These are phyloP conservation scores for Pythium chondricola DNA, from an alignment of 352 stramenopile genomes.

Conservation along the genomic window DNA sequence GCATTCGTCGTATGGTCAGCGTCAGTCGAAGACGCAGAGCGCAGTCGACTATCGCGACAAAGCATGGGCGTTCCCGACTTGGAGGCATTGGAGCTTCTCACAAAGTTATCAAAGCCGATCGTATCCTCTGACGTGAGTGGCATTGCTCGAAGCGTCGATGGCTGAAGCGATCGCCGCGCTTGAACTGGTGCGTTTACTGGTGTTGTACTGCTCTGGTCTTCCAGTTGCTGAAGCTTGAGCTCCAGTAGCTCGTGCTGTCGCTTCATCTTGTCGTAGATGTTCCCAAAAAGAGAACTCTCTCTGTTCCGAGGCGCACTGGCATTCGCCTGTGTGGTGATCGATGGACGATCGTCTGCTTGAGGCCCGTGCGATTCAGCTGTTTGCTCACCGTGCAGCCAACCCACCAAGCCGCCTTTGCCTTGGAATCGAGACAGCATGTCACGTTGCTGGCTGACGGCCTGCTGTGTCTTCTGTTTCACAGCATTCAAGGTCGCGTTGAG, in stretches of 20 bases:
- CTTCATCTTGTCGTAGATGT: conserved; percentile 20
- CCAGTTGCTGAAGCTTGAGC: conserved; percentile 14
- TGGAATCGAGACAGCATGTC: conserved; percentile 42
- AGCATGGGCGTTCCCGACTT: not conserved
- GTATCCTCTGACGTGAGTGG: not conserved
- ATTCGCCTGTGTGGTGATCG: not conserved
- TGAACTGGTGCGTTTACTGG: not conserved
- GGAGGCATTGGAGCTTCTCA: not conserved
- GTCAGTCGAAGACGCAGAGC: conserved; percentile 14
- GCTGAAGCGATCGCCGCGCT: conserved; percentile 8
- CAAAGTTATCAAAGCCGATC: conserved; percentile 29
- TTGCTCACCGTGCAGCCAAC: conserved; percentile 58
- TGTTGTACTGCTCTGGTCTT: not conserved
- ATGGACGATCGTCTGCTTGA: not conserved
- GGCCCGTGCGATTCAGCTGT: not conserved
- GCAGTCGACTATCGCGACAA: conserved; percentile 12
- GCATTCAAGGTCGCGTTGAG: conserved; percentile 8
- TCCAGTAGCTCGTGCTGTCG: conserved; percentile 15
- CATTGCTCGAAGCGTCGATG: not conserved
- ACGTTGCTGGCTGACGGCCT: conserved; percentile 28
- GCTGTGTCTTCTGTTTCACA: conserved; percentile 38
- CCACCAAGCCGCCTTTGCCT: conserved; percentile 53
- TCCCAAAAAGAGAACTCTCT: conserved; percentile 9
- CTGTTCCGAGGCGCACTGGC: not conserved
- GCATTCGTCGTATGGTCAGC: not conserved